Percentiles rank a stretch among this genome's conserved stretches.
Conservation (phyloP, 371 early-diverging fungal genomes). For the Lichtheimia corymbifera region DNA sequence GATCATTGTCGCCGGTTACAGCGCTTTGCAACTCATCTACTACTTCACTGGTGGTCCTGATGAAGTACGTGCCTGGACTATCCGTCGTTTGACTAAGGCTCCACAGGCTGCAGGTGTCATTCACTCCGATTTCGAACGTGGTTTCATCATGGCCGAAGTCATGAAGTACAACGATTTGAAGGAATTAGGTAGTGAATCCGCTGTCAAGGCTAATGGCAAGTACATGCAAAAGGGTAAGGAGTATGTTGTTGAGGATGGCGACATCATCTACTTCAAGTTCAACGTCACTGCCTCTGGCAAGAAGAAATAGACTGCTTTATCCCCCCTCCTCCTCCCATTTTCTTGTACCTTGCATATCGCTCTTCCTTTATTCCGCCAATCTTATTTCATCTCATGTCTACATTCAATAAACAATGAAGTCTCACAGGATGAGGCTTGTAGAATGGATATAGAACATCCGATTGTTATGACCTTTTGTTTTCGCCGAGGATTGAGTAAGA, state of each 20-base stretch:
- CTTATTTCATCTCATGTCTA: background rate
- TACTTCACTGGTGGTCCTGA: slow-evolving; percentile 97
- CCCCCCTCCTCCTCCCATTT: slow-evolving; percentile 9
- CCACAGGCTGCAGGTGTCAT: slow-evolving; percentile 96
- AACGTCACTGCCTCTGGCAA: slow-evolving; percentile 44
- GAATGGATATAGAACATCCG: background rate
- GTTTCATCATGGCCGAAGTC: slow-evolving; percentile 99
- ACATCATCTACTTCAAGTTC: slow-evolving; percentile 77
- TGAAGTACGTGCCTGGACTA: slow-evolving; percentile 97
- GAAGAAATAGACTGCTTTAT: slow-evolving; percentile 20
- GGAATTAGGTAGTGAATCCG: slow-evolving; percentile 79
- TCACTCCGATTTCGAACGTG: slow-evolving; percentile 92
- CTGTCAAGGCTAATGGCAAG: slow-evolving; percentile 95
- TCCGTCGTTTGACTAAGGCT: slow-evolving; percentile 89
- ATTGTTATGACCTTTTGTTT: too few relatives aligned
- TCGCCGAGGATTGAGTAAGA: too few relatives aligned
- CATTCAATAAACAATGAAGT: slow-evolving; percentile 1
- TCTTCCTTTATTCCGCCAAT: background rate
- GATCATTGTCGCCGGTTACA: slow-evolving; percentile 93
- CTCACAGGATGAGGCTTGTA: slow-evolving; percentile 9
- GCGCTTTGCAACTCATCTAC: slow-evolving; percentile 88
- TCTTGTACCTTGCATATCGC: background rate
- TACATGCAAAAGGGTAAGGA: slow-evolving; percentile 92
- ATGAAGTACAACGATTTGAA: slow-evolving; percentile 88
- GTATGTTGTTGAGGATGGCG: slow-evolving; percentile 94